A percentile compares a stretch with the other conserved stretches of the same genome.
Evolutionary conservation across 2,329 filamentous ascomycete genomes (phyloP).

Genomic region (Penicillium sp.): DNA sequence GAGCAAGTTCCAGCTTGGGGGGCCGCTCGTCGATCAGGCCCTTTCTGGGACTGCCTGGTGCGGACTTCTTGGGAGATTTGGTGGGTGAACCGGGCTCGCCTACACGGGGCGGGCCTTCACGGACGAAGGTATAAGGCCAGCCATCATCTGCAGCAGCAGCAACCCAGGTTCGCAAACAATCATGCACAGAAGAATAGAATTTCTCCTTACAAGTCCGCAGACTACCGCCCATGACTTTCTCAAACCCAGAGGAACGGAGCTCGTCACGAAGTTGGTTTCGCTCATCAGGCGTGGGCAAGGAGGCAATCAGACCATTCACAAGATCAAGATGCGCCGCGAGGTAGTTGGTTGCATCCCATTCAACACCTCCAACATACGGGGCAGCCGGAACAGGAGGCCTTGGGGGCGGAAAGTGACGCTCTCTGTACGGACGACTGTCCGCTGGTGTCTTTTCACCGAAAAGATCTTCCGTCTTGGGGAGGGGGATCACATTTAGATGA

Average conservation of each 20-base stretch:
- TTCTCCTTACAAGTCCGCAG: slow-evolving; percentile 95
- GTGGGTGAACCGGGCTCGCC: slow-evolving; percentile 39
- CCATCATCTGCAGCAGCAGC: slow-evolving; percentile 81
- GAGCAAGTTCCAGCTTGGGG: slow-evolving; percentile 58
- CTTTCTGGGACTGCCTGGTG: slow-evolving; percentile 45
- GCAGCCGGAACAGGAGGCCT: slow-evolving; percentile 89
- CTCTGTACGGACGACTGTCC: slow-evolving; percentile 31
- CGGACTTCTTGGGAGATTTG: slow-evolving; percentile 50
- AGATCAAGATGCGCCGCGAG: slow-evolving; percentile 89
- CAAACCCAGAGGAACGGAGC: slow-evolving; percentile 80
- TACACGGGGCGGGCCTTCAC: slow-evolving; percentile 50
- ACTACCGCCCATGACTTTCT: slow-evolving; percentile 81
- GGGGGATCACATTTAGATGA: slow-evolving; percentile 79
- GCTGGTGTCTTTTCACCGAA: slow-evolving; percentile 27
- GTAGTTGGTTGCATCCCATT: slow-evolving; percentile 99
- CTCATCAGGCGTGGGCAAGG: slow-evolving; percentile 65
- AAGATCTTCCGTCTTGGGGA: slow-evolving; percentile 35
- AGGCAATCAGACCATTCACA: slow-evolving; percentile 84
- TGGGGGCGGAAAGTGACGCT: slow-evolving; percentile 77
- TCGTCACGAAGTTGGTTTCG: slow-evolving; percentile 78
- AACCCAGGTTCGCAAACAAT: slow-evolving; percentile 85
- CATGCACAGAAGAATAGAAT: slow-evolving; percentile 90
- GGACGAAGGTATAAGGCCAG: slow-evolving; percentile 79
- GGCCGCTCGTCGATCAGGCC: slow-evolving; percentile 50
- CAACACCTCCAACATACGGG: slow-evolving; percentile 93